Evolutionary conservation across 768 basidiomycete species (phyloP), one percentile per base, ranked within the genome.

Genomic region (Termitomyces heimii): DNA sequence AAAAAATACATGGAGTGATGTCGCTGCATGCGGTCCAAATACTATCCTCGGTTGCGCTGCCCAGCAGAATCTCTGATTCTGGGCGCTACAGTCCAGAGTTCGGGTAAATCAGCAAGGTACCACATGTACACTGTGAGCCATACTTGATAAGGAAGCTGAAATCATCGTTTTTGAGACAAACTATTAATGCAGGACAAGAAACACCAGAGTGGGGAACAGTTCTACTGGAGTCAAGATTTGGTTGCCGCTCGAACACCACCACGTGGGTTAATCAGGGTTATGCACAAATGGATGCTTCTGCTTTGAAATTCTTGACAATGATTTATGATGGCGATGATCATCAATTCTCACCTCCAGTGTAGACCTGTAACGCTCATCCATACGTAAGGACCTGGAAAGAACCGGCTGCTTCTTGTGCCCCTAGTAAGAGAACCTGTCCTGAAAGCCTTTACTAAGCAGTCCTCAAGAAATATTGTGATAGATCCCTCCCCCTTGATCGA

Each of bases 401-500:
- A 50, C 46, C 34, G 52, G 20, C 35, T 5, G 28, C 31, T 5
- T 51, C 42, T 26, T 50, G 6, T 56, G 42, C 55, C 61, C 62
- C 57, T 59, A 57, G 56, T 26, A 5, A 18, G 28, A 28, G 22
- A 18, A 47, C 29, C 39, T 51, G 56, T 56, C 37, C 47, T 14
- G 20, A 22, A 47, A 34, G 16, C 34, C 42, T 55, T 57, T 53
- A 34, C 53, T 55, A 60, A 60, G 54, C 58, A 60, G 48, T 47
- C 26, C 35, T 52, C 26, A 18, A 29, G 42, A 56, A 42, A 57
- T 54, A 58, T 54, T 57, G 61, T 18, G 62, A 60, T 60, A 61
- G 62, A 60, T 64, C 58, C 54, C 59, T 64, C 58, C 54, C 59
- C 45, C 22, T 58, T 52, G 50, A 59, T 32, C 60, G 60, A 58